Base-by-base conservation (phyloP, 1,284 basidiomycete genomes). In the Irpex sp. region DNA sequence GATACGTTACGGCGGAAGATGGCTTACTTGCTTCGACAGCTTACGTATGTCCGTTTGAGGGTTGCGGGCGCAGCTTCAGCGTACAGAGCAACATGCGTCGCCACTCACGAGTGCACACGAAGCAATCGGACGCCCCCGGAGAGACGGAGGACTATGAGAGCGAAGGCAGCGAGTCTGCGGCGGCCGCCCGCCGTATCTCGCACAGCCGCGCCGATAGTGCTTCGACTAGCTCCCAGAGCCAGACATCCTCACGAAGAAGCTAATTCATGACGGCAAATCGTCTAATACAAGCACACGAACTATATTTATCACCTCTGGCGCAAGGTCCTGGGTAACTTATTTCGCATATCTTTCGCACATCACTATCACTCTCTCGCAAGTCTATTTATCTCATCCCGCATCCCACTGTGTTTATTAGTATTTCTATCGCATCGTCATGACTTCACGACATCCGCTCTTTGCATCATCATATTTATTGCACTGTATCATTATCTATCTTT, bases 31-130 rank as follows among this genome's bases (percentile, higher is more conserved):
- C 11, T 35, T 26, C 62, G 67, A 49, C 74, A 93, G 91, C 91
- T 17, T 92, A 90, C 76, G 77, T 82, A 61, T 93, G 92, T 73
- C 86, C 90, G 13, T 83, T 86, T 61, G 85, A 88, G 64, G 84
- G 84, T 63, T 93, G 92, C 74, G 88, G 89, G 6, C 85, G 91
- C 59, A 86, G 86, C 70, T 93, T 93, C 76, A 92, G 90, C 72
- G 92, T 93, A 60, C 84, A 92, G 70, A 92, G 90, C 73, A 93
- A 93, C 78, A 93, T 93, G 92, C 88, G 91, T 64, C 81, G 91
- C 62, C 91, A 93, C 72, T 86, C 89, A 62, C 85, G 90, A 62
- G 87, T 89, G 21, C 90, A 93, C 70, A 79, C 75, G 33, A 69
- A 72, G n/a, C 66, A 66, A 1, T 62, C 69, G 33, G 70, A 68